Evolutionary conservation across 306 rosid genomes (phyloP), one percentile per base, ranked within the genome.

Genomic region (Lablab purpureus): DNA sequence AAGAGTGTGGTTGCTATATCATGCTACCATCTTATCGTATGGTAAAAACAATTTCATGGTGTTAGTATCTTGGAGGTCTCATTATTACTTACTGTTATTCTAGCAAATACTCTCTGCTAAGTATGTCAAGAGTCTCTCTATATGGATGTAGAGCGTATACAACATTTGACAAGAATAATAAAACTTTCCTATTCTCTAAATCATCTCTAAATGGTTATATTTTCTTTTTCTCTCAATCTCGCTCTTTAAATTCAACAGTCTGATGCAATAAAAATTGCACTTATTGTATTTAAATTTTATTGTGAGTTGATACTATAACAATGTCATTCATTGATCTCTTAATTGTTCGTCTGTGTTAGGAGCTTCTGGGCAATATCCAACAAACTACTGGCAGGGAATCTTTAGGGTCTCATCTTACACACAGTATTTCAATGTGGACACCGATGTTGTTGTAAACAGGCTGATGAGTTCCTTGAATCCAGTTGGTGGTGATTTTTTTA

Each of bases 401-500:
- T 92, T 92, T 54, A 90, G 80, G 76, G 74, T 92, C 72, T 82
- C 85, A 58, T 92, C 97, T 10, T 92, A 92, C 87, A 82, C 83
- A 37, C 89, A 88, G 75, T 92, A 92, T 71, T 92, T 92, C 83
- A 90, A 92, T 60, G 97, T 92, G 62, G 97, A 92, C 72, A 87
- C 94, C 7, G 97, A 90, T 67, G 15, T 84, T 25, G 90, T 92
- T 73, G 11, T 88, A 62, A 88, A 84, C 86, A 87, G 97, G 83
- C 32, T 92, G 78, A 85, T 88, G 36, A 83, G 89, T 83, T 87
- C 94, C 60, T 72, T 92, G 79, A 64, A 88, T 87, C 97, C 97
- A 43, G 81, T 78, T 63, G 74, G 82, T 54, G 89, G 89, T 45
- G 97, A 92, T 67, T 92, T 92, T 84, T 80, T 87, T 55, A 83